Evolutionary conservation across 306 rosid species (phyloP).

Genomic region (Ochetophila trinervis): DNA sequence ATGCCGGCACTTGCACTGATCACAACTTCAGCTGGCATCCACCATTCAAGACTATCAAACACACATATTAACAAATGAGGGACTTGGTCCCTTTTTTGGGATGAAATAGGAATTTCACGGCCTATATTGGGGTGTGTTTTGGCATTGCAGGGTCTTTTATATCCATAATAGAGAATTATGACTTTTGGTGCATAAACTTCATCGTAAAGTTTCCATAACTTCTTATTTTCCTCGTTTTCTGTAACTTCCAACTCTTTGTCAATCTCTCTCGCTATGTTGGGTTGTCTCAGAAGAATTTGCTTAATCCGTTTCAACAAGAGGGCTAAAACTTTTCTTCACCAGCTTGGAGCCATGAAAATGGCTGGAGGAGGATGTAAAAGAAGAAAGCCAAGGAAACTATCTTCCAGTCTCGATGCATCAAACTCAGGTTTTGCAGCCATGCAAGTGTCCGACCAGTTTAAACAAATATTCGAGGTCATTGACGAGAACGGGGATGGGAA

Average conservation of each 20-base stretch:
- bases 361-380: constrained; percentile 7
- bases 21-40: constrained; percentile 32
- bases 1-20: constrained; percentile 24
- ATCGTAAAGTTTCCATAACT: too few relatives aligned
- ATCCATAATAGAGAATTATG: too few relatives aligned
- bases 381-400: constrained; percentile 21
- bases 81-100: constrained; percentile 9
- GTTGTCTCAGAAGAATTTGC: constrained; percentile 32
- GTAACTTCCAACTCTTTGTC: neutral
- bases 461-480: constrained; percentile 56
- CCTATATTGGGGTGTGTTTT: too few relatives aligned
- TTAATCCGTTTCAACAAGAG: constrained; percentile 36
- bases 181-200: too few relatives aligned
- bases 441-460: constrained; percentile 52
- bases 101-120: too few relatives aligned
- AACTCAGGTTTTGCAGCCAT: constrained; percentile 39
- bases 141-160: too few relatives aligned
- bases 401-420: constrained; percentile 31
- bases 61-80: neutral
- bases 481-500: constrained; percentile 65
- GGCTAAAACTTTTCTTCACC: constrained; percentile 19
- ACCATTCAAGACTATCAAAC: constrained; percentile 31
- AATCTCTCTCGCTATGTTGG: constrained; percentile 21
- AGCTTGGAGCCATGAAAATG: constrained; percentile 11
- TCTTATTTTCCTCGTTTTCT: neutral